These are phyloP conservation scores for Eimeria tenella DNA, from an alignment of 169 alveolate species.

Conservation along the genomic window DNA sequence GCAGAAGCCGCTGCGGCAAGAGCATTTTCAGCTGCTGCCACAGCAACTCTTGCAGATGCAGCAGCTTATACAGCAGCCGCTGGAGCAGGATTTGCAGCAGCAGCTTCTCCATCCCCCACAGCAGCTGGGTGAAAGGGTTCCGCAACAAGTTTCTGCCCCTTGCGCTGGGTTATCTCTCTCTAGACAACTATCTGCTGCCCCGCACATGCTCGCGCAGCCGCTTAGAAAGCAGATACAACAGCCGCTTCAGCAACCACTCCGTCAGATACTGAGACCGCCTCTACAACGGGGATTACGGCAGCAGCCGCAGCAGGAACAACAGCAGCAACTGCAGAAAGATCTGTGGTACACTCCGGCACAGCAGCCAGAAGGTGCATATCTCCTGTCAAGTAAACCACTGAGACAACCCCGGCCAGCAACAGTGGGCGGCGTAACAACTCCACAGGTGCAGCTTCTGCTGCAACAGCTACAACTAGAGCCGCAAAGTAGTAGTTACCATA, in stretches of 20 bases:
- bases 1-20: constrained; percentile 8
- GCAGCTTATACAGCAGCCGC: not conserved
- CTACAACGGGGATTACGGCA: not conserved
- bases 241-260: not conserved
- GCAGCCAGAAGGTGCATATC: not conserved
- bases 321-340: constrained; percentile 17
- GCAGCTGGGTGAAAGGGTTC: not conserved
- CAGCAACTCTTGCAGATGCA: constrained; percentile 25
- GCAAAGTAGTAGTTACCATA: not conserved
- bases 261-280: not conserved
- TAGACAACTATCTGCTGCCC: too few species aligned
- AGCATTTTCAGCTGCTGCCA: not conserved
- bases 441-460: not conserved
- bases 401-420: not conserved
- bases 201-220: not conserved
- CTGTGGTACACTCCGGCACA: constrained; percentile 7
- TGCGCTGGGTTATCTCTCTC: too few species aligned
- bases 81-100: not conserved
- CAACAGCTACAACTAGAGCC: not conserved
- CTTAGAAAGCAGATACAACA: not conserved
- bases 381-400: not conserved
- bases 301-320: not conserved
- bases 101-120: not conserved
- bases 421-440: not conserved
- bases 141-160: not conserved